Conservation (phyloP, 768 basidiomycete genomes). For the Serendipita sp. region DNA sequence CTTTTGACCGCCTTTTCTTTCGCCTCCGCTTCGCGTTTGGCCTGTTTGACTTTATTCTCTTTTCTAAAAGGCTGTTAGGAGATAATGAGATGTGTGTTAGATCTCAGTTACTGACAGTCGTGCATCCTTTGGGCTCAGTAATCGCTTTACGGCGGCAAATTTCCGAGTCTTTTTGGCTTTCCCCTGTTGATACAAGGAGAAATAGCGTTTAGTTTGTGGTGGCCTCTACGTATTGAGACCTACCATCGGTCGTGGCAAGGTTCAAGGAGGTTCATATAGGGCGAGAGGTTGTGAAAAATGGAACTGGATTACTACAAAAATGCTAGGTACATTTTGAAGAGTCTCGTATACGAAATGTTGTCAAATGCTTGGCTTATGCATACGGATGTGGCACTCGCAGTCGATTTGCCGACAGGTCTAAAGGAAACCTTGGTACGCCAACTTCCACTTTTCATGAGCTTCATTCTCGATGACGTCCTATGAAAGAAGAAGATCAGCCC, state of each 20-base stretch:
- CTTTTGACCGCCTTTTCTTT: slow-evolving; percentile 64
- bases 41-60: slow-evolving; percentile 81
- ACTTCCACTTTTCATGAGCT: slow-evolving; percentile 1
- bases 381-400: no score
- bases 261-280: no score
- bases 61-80: slow-evolving; percentile 39
- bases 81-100: slow-evolving; percentile 9
- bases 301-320: no score
- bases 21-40: slow-evolving; percentile 66
- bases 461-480: slow-evolving; percentile 1
- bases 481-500: neutral
- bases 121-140: slow-evolving; percentile 88
- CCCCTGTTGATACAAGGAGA: slow-evolving; percentile 32
- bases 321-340: no score
- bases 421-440: neutral
- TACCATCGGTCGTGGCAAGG: no score
- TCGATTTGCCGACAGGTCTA: neutral
- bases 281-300: no score
- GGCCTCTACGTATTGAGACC: no score
- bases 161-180: slow-evolving; percentile 90
- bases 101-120: slow-evolving; percentile 48
- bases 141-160: slow-evolving; percentile 84
- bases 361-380: no score
- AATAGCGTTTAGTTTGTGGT: neutral
- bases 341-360: no score